Conservation (phyloP, 2,329 filamentous ascomycete species). For the Fonsecaea erecta region DNA sequence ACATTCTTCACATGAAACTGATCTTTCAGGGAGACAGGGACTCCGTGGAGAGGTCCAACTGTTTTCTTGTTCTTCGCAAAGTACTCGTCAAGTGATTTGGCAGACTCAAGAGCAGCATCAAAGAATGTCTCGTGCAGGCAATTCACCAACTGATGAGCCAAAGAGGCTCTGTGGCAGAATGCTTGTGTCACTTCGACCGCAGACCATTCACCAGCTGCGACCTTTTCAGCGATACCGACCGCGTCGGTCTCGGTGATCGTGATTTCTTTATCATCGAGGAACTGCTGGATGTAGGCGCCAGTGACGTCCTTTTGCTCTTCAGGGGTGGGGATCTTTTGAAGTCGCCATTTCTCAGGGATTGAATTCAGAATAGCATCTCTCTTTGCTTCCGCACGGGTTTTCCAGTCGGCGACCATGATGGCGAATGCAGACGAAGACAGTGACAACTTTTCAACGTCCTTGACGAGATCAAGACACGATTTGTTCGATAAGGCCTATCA, state of each 20-base stretch:
- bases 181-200: constrained; percentile 61
- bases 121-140: constrained; percentile 62
- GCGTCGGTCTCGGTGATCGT: constrained; percentile 66
- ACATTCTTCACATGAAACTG: constrained; percentile 55
- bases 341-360: constrained; percentile 63
- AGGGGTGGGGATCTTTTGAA: constrained; percentile 54
- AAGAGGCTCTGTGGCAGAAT: constrained; percentile 61
- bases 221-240: constrained; percentile 60
- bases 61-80: constrained; percentile 50
- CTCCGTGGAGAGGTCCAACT: constrained; percentile 65
- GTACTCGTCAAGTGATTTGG: constrained; percentile 55
- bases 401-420: constrained; percentile 49
- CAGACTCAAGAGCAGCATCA: constrained; percentile 56
- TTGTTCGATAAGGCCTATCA: neutral
- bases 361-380: constrained; percentile 58
- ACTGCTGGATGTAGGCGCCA: constrained; percentile 61
- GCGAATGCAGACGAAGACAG: neutral
- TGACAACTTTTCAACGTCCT: neutral
- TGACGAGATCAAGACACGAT: neutral
- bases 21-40: constrained; percentile 62
- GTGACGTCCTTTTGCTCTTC: constrained; percentile 62
- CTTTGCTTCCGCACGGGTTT: constrained; percentile 57
- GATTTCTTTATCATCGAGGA: constrained; percentile 58
- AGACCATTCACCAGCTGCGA: constrained; percentile 60
- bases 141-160: constrained; percentile 64